Percentiles rank a stretch among this genome's conserved stretches.
phyloP scores from a whole-genome alignment of 2,329 filamentous ascomycete genomes.

The Colletotrichum orbiculare region DNA sequence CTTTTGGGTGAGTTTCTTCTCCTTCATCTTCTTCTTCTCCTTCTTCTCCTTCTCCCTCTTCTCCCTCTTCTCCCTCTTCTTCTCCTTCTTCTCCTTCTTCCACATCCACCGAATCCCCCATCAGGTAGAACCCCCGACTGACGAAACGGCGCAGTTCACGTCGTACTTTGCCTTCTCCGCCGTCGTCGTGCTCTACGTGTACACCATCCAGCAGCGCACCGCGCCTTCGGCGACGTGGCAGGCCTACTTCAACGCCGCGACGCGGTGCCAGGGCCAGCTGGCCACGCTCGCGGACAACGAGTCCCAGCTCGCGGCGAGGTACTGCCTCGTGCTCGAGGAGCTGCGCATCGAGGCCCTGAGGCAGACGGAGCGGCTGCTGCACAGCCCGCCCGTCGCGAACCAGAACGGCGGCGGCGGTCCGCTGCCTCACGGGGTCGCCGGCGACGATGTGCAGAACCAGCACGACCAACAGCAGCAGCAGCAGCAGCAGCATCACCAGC shows the following conservation, averaged over 20 bases:
- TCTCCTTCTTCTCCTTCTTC: background rate
- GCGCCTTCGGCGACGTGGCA: slow-evolving; percentile 43
- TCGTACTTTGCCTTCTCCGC: slow-evolving; percentile 59
- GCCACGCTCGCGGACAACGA: slow-evolving; percentile 49
- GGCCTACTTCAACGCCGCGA: slow-evolving; percentile 49
- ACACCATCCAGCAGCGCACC: slow-evolving; percentile 52
- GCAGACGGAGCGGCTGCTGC: slow-evolving; percentile 26
- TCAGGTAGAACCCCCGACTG: too few species aligned
- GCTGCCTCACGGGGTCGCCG: background rate
- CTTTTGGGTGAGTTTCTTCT: slow-evolving; percentile 49
- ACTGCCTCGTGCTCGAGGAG: slow-evolving; percentile 54
- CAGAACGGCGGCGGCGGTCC: slow-evolving; percentile 5
- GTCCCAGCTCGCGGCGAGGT: slow-evolving; percentile 52
- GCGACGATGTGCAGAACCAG: slow-evolving; percentile 8
- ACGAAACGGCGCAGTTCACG: slow-evolving; percentile 42
- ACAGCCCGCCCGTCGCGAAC: background rate
- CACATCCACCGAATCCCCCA: too few species aligned
- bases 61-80: background rate
- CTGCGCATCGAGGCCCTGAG: slow-evolving; percentile 30
- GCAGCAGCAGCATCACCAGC: background rate
- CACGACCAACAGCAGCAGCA: slow-evolving; percentile 11
- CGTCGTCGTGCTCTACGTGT: slow-evolving; percentile 57
- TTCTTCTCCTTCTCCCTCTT: too few species aligned
- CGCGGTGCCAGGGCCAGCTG: slow-evolving; percentile 53
- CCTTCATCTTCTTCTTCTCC: background rate